A percentile compares a stretch with the other conserved stretches of the same genome.
phyloP scores from a whole-genome alignment of 768 basidiomycete species.

The Amanita thiersii region DNA sequence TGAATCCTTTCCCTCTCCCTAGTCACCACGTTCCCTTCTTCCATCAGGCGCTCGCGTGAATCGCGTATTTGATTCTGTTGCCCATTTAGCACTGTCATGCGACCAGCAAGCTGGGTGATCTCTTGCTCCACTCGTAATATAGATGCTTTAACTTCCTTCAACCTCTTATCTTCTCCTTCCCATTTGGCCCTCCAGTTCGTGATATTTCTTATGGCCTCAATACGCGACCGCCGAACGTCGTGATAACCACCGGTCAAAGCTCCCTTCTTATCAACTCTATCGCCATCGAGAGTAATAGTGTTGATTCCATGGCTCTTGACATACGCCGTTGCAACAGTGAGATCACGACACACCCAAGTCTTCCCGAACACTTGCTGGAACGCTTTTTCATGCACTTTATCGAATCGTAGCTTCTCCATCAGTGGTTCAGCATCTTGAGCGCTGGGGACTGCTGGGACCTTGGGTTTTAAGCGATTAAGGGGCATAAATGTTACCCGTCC shows the following conservation, averaged over 20 bases:
- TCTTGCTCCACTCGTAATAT: constrained; percentile 77
- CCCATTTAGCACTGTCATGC: constrained; percentile 59
- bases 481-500: constrained; percentile 99
- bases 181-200: constrained; percentile 68
- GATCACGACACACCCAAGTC: constrained; percentile 91
- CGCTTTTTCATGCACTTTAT: constrained; percentile 63
- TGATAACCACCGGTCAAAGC: constrained; percentile 95
- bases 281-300: constrained; percentile 95
- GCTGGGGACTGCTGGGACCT: constrained; percentile 41
- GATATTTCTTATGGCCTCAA: constrained; percentile 78
- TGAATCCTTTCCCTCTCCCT: constrained; percentile 66
- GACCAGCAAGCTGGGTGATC: constrained; percentile 68
- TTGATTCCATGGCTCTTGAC: constrained; percentile 93
- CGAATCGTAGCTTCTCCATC: constrained; percentile 75
- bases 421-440: constrained; percentile 76
- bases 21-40: constrained; percentile 49
- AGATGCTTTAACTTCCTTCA: constrained; percentile 66
- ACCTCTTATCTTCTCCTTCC: constrained; percentile 53
- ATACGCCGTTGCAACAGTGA: constrained; percentile 88
- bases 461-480: constrained; percentile 86
- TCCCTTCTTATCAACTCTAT: constrained; percentile 95
- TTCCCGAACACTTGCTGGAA: constrained; percentile 97
- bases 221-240: constrained; percentile 81
- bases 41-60: constrained; percentile 55
- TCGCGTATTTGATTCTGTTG: constrained; percentile 67